These are phyloP conservation scores for Mrakia gelida DNA, from an alignment of 768 basidiomycete species.

Conservation along the genomic window DNA sequence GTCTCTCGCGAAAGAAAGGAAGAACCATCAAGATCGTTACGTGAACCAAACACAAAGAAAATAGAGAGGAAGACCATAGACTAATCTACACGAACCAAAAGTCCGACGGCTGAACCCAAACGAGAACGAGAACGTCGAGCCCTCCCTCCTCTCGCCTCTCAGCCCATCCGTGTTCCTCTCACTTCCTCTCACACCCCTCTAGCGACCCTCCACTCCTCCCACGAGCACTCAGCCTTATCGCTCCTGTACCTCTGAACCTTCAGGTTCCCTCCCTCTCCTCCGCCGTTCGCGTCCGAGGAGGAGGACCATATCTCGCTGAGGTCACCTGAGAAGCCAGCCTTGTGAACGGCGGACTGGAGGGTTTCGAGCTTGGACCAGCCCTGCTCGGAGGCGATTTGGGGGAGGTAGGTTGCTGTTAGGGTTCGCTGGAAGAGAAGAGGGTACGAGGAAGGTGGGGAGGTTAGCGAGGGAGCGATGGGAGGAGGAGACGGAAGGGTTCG, in stretches of 20 bases:
- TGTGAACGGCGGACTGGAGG: slow-evolving; percentile 83
- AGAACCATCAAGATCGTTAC: no score
- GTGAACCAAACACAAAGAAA: no score
- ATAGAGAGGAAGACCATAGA: no score
- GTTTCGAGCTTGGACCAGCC: slow-evolving; percentile 87
- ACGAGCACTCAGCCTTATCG: slow-evolving; percentile 38
- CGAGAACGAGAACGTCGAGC: no score
- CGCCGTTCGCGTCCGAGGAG: no score
- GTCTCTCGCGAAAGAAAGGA: no score
- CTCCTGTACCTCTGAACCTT: slow-evolving; percentile 41
- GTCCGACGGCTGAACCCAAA: no score
- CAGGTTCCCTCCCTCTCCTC: slow-evolving; percentile 35
- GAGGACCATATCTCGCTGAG: slow-evolving; percentile 38
- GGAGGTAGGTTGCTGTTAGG: slow-evolving; percentile 85
- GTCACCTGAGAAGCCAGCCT: slow-evolving; percentile 63
- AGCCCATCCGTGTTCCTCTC: no score
- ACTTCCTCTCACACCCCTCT: not conserved
- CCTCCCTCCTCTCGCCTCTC: no score
- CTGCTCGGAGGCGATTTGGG: slow-evolving; percentile 85
- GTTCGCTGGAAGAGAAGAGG: slow-evolving; percentile 48
- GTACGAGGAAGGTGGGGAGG: no score
- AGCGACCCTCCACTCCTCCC: slow-evolving; percentile 38
- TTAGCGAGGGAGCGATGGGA: not conserved
- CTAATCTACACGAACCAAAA: no score
- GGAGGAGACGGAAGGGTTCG: slow-evolving; percentile 44